A percentile compares a stretch with the other conserved stretches of the same genome.
phyloP scores from a whole-genome alignment of 495 filamentous ascomycete species.

The Pseudomonodictys pantanalensis region DNA sequence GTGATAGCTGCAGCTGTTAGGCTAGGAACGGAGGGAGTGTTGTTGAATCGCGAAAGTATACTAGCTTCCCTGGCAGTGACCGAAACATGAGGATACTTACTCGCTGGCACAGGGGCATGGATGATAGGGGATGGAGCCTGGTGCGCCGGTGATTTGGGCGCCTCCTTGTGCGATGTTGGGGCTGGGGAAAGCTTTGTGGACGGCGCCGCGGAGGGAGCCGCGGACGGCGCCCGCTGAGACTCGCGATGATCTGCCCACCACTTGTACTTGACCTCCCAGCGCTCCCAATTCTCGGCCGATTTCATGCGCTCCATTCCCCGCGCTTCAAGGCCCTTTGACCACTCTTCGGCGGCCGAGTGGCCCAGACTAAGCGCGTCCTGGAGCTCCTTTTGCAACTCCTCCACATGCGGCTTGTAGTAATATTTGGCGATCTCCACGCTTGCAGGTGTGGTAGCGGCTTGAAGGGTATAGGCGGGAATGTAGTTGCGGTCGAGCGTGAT shows the following conservation, averaged over 20 bases:
- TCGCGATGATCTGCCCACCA: conserved; percentile 29
- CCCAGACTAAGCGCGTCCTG: conserved; percentile 58
- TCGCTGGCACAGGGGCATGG: conserved; percentile 14
- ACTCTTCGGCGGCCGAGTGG: conserved; percentile 62
- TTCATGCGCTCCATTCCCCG: conserved; percentile 56
- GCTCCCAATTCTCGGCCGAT: conserved; percentile 67
- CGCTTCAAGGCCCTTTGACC: conserved; percentile 66
- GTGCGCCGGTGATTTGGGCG: conserved; percentile 12
- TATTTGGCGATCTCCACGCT: conserved; percentile 56
- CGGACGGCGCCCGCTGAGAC: conserved; percentile 43
- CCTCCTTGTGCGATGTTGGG: conserved; percentile 1
- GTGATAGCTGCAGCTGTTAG: conserved; percentile 19
- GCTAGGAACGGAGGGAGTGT: conserved; percentile 9
- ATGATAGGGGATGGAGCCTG: conserved; percentile 16
- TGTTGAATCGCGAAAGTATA: background rate
- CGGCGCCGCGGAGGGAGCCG: conserved; percentile 42
- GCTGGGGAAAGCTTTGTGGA: conserved; percentile 40
- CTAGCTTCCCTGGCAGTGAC: background rate
- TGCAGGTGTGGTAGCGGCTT: conserved; percentile 47
- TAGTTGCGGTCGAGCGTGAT: conserved; percentile 56
- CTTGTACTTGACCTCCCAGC: conserved; percentile 53
- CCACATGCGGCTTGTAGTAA: conserved; percentile 58
- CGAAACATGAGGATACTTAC: conserved; percentile 14
- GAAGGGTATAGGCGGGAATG: conserved; percentile 51
- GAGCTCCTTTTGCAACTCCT: conserved; percentile 55